Conservation (phyloP, 2,329 filamentous ascomycete species). For the Ceratocystiopsis minuta region DNA sequence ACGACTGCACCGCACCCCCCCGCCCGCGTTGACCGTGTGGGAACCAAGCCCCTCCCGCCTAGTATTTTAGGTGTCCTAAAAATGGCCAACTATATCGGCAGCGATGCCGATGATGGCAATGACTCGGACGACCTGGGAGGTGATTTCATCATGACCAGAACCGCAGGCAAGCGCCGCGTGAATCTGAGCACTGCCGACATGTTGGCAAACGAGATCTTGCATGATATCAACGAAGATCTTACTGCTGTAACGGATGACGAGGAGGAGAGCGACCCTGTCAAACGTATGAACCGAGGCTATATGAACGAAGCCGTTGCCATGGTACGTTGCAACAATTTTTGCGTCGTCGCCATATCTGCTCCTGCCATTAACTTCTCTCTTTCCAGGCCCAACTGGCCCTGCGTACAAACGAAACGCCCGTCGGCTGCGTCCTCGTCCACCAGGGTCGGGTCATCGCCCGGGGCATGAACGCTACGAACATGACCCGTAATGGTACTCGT, state of each 20-base stretch:
- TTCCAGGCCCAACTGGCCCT: slow-evolving; percentile 68
- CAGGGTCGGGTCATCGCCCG: slow-evolving; percentile 61
- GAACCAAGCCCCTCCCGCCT: too few species aligned
- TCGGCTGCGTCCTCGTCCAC: slow-evolving; percentile 86
- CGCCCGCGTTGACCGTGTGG: too few species aligned
- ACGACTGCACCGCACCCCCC: too few species aligned
- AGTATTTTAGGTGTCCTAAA: too few species aligned
- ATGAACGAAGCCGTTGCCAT: slow-evolving; percentile 77
- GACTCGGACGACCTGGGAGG: slow-evolving; percentile 6
- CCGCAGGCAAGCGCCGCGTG: slow-evolving; percentile 9
- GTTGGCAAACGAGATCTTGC: slow-evolving; percentile 10
- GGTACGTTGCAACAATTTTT: slow-evolving; percentile 27
- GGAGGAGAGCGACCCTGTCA: slow-evolving; percentile 15
- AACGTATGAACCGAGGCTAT: slow-evolving; percentile 35
- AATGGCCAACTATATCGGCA: background rate
- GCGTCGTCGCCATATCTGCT: background rate
- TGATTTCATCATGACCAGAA: slow-evolving; percentile 10
- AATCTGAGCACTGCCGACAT: slow-evolving; percentile 10
- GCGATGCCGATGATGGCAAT: slow-evolving; percentile 6
- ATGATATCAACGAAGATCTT: slow-evolving; percentile 14
- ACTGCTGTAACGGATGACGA: slow-evolving; percentile 7
- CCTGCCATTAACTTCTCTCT: background rate
- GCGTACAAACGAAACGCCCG: slow-evolving; percentile 75
- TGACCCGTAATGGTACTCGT: slow-evolving; percentile 75
- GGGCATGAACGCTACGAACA: slow-evolving; percentile 95